Conservation (phyloP, 441 rosid species). For the Kokia cookei region DNA sequence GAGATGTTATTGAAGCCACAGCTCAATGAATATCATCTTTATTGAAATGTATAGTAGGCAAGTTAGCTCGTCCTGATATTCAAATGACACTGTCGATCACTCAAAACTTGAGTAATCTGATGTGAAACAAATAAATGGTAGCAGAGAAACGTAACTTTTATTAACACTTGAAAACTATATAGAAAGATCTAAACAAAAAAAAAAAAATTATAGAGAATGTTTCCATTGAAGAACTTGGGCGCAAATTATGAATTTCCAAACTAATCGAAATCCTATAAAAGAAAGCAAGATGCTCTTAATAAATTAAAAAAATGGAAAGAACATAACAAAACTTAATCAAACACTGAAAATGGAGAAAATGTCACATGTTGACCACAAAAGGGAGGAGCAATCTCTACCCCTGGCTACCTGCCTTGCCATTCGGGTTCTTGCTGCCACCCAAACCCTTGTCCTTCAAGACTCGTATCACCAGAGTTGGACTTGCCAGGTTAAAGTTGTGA, state of each 20-base stretch:
- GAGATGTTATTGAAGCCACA: background rate
- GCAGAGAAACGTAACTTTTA: background rate
- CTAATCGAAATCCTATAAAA: background rate
- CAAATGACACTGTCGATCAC: too few species aligned
- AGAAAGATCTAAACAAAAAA: background rate
- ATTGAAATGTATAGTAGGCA: background rate
- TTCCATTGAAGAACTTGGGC: background rate
- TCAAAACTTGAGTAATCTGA: background rate
- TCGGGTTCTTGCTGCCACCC: constrained; percentile 52
- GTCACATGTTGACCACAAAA: background rate
- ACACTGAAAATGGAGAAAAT: background rate
- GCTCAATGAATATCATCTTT: background rate
- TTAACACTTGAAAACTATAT: background rate
- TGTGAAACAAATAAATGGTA: background rate
- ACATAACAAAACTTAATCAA: background rate
- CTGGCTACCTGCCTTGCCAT: constrained; percentile 40
- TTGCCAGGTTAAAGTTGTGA: constrained; percentile 47
- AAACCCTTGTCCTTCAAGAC: constrained; percentile 44
- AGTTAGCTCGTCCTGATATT: background rate
- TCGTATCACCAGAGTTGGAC: constrained; percentile 32
- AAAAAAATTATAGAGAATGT: background rate
- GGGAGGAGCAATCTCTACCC: background rate
- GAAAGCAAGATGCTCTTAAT: background rate
- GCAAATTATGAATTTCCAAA: background rate
- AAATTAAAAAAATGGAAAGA: background rate